phyloP scores from a whole-genome alignment of 2,329 filamentous ascomycete genomes.

The Bipolaris sorokiniana region DNA sequence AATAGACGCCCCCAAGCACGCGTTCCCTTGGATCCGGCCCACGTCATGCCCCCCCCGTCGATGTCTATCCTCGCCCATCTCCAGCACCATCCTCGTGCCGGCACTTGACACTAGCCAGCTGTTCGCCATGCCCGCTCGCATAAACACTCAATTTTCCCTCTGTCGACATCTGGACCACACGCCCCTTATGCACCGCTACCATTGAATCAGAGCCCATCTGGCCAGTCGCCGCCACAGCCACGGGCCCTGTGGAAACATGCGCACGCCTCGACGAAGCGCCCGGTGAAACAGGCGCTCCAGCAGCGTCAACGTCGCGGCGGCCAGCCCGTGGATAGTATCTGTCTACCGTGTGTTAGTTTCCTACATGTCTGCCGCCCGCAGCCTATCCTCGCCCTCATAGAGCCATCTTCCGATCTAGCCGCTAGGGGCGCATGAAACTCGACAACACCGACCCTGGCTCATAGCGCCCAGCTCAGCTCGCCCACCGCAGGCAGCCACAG shows the following conservation, averaged over 20 bases:
- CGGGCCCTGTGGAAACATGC: not conserved
- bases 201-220: not conserved
- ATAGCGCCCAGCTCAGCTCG: slow-evolving; percentile 16
- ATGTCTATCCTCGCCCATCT: not conserved
- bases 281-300: slow-evolving; percentile 21
- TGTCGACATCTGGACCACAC: not conserved
- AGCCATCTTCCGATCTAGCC: slow-evolving; percentile 16
- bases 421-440: slow-evolving; percentile 28
- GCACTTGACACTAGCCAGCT: slow-evolving; percentile 29
- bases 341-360: not conserved
- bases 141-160: slow-evolving; percentile 9
- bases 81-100: slow-evolving; percentile 29
- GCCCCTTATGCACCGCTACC: not conserved
- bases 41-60: slow-evolving; percentile 22
- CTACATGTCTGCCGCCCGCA: slow-evolving; percentile 1
- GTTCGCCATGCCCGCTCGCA: slow-evolving; percentile 18
- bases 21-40: slow-evolving; percentile 26
- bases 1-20: slow-evolving; percentile 28
- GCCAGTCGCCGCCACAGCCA: not conserved
- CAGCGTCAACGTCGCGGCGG: slow-evolving; percentile 12
- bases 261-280: slow-evolving; percentile 12
- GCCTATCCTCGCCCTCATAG: slow-evolving; percentile 14
- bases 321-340: slow-evolving; percentile 16
- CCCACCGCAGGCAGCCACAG: slow-evolving; percentile 17
- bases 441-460: slow-evolving; percentile 17